Conservation (phyloP, 2,329 filamentous ascomycete genomes). For the Fusarium nisikadoi region DNA sequence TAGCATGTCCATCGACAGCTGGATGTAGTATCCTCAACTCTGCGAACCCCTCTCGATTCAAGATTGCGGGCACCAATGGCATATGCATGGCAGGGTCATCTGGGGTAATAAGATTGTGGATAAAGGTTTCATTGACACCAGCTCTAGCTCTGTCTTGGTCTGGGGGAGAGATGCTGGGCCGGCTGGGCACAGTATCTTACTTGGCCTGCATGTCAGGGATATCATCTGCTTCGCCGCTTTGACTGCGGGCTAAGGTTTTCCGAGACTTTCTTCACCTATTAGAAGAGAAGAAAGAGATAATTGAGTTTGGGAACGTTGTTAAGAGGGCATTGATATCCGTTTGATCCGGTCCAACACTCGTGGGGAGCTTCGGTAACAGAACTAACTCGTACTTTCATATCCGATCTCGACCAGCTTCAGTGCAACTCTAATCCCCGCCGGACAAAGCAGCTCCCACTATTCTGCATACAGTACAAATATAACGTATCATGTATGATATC, state of each 20-base stretch:
- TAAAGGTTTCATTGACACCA: constrained; percentile 34
- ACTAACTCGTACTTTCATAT: constrained; percentile 9
- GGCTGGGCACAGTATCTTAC: constrained; percentile 13
- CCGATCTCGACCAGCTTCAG: not conserved
- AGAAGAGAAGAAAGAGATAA: not conserved
- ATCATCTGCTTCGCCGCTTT: constrained; percentile 31
- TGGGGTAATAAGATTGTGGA: constrained; percentile 20
- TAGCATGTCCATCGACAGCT: constrained; percentile 23
- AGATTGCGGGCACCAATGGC: constrained; percentile 43
- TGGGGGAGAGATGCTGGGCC: not conserved
- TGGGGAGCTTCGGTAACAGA: not conserved
- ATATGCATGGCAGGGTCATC: constrained; percentile 27
- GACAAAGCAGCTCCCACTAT: constrained; percentile 29
- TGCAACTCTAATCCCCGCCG: constrained; percentile 26
- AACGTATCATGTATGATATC: constrained; percentile 5
- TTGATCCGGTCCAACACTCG: not conserved
- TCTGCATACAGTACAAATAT: not conserved
- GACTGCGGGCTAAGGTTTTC: constrained; percentile 5
- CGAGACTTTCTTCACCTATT: not conserved
- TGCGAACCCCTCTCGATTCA: constrained; percentile 31
- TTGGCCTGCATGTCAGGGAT: constrained; percentile 30
- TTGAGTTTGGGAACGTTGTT: not conserved
- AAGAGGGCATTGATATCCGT: not conserved
- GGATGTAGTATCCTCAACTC: constrained; percentile 26
- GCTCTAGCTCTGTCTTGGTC: not conserved